These are phyloP conservation scores for Polymyxa betae DNA, from an alignment of 208 protist genomes.

Conservation along the genomic window DNA sequence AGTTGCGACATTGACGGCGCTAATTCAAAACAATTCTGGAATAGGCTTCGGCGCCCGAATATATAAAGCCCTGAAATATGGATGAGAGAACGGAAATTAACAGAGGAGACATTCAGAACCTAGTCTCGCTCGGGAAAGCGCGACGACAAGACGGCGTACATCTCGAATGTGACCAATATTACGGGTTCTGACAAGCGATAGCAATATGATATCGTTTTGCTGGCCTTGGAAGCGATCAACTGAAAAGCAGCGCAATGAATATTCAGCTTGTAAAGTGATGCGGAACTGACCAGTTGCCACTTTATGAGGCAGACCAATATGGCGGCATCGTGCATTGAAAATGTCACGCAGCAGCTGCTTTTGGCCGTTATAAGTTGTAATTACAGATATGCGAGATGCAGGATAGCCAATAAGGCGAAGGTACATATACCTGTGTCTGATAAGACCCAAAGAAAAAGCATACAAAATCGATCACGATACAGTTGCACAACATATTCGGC, in stretches of 20 bases:
- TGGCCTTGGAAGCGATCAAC: constrained; percentile 87
- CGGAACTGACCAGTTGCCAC: constrained; percentile 52
- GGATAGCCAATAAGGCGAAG: constrained; percentile 81
- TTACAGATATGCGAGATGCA: constrained; percentile 75
- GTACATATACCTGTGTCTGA: constrained; percentile 77
- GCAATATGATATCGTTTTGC: constrained; percentile 84
- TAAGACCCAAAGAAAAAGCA: too few species aligned
- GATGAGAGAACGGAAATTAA: background rate
- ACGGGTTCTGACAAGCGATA: constrained; percentile 82
- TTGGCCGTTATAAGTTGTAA: constrained; percentile 88
- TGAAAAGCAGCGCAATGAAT: too few species aligned
- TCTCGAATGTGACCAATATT: constrained; percentile 80
- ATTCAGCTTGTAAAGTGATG: too few species aligned
- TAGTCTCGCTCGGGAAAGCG: constrained; percentile 79
- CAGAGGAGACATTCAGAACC: constrained; percentile 10
- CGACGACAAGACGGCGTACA: constrained; percentile 81
- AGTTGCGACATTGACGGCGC: constrained; percentile 44
- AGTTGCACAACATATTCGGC: constrained; percentile 79
- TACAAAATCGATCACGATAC: background rate
- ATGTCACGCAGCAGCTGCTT: constrained; percentile 78
- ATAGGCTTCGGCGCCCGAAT: constrained; percentile 61
- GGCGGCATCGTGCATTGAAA: constrained; percentile 56
- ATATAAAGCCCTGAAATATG: constrained; percentile 60
- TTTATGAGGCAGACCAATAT: constrained; percentile 61
- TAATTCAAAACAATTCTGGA: constrained; percentile 62